Conservation (phyloP, 176 grass and related monocot species). For the Cenchrus fungigraminus region DNA sequence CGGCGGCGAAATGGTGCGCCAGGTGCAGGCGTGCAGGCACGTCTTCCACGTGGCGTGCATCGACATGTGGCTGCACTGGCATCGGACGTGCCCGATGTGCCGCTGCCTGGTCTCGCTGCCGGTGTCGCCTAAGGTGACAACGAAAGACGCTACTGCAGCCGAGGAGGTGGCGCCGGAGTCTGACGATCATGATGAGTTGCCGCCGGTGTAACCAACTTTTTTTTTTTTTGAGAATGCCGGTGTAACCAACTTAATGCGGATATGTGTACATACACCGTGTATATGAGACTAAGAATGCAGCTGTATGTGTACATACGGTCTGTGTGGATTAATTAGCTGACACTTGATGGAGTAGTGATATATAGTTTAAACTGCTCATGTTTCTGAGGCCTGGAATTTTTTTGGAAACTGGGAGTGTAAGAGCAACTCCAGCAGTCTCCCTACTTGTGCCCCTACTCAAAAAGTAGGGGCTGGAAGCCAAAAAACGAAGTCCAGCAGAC, state of each 20-base stretch:
- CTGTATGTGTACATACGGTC: too few species aligned
- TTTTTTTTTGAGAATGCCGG: neutral
- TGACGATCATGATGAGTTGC: neutral
- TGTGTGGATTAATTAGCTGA: too few species aligned
- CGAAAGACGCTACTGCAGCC: neutral
- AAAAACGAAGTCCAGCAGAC: too few species aligned
- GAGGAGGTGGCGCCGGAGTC: neutral
- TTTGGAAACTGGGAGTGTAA: too few species aligned
- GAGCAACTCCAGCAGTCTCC: too few species aligned
- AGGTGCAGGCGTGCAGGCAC: slow-evolving; percentile 46
- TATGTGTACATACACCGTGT: neutral
- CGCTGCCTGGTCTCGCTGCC: slow-evolving; percentile 33
- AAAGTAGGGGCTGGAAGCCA: too few species aligned
- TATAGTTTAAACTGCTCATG: too few species aligned
- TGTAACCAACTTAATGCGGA: neutral
- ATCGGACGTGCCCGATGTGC: slow-evolving; percentile 60
- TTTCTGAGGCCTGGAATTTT: too few species aligned
- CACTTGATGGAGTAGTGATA: too few species aligned
- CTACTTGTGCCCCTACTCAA: too few species aligned
- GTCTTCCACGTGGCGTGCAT: slow-evolving; percentile 52
- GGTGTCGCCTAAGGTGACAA: neutral
- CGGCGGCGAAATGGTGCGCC: slow-evolving; percentile 52
- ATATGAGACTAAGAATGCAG: too few species aligned
- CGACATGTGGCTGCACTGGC: slow-evolving; percentile 53
- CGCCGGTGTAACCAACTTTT: slow-evolving; percentile 30